Evolutionary conservation across 305 asterid species (phyloP).

Genomic region (Fraxinus latifolia): DNA sequence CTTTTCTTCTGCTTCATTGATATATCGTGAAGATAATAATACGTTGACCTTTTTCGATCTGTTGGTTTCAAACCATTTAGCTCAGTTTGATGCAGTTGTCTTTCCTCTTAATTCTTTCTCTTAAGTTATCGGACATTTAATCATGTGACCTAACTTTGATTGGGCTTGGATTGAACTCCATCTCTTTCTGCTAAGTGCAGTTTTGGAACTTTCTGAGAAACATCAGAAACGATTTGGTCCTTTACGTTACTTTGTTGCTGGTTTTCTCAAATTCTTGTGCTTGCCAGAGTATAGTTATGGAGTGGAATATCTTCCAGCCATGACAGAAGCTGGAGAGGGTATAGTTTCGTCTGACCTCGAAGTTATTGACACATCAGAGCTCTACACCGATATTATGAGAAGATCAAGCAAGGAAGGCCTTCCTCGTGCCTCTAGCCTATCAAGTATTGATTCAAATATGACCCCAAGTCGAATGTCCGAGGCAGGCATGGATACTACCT

Average conservation of each 20-base stretch:
- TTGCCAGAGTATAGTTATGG: conserved; percentile 88
- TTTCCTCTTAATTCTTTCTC: not conserved
- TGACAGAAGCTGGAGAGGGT: conserved; percentile 47
- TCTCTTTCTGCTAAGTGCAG: conserved; percentile 44
- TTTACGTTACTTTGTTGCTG: conserved; percentile 93
- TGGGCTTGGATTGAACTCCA: not conserved
- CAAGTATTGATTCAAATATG: conserved; percentile 93
- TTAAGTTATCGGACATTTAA: not conserved
- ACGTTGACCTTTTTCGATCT: not conserved
- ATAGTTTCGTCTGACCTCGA: conserved; percentile 45
- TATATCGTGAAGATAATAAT: not conserved
- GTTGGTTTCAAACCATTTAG: not conserved
- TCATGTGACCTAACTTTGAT: not conserved
- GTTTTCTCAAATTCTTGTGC: conserved; percentile 88
- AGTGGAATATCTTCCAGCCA: conserved; percentile 85
- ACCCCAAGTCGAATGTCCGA: conserved; percentile 77
- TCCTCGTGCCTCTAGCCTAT: conserved; percentile 92
- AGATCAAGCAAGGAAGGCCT: conserved; percentile 95
- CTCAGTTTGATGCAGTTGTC: not conserved
- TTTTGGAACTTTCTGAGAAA: conserved; percentile 90
- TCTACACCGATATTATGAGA: conserved; percentile 87
- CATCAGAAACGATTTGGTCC: conserved; percentile 96
- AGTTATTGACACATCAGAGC: conserved; percentile 75
- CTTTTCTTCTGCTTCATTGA: not conserved
- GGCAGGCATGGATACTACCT: conserved; percentile 66